Base-by-base conservation (phyloP, 1,139 yeast genomes). In the Saccharomyces hybrid region DNA sequence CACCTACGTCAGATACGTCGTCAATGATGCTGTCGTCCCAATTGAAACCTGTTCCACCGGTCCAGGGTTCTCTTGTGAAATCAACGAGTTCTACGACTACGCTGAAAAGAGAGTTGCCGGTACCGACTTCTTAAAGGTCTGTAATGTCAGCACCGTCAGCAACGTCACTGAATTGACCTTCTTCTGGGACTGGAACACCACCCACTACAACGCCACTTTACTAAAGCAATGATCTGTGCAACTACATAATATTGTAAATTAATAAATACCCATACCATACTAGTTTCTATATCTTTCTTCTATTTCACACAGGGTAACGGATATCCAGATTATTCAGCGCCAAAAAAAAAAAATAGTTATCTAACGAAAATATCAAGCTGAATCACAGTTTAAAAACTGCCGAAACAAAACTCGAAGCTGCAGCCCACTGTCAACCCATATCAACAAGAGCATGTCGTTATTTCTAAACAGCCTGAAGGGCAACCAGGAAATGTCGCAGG, bases 11-110 rank as follows among this genome's bases (percentile, higher is more conserved):
- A 75, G 88, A 62, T 74, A 75, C 54, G 70, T 82, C 44, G 70
- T 82, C 49, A 83, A 83, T 64, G 86, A 81, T 61, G 84, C 85
- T 1, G 86, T 83, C 5, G 72, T 79, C 48, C 86, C 87, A 1
- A 66, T 81, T 47, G 75, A 77, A 9, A 67, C 66, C 28, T 83
- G 87, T 67, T 71, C 72, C 51, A 60, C 64, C 48, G 88, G 88
- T 1, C 88, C 88, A 11, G 87, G 86, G 0, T 82, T 79, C 65
- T 76, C 84, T 6, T 81, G 86, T 70, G 70, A 75, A 48, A 64
- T 80, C 48, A 65, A 70, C 3, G 75, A 76, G 47, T 83, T 69
- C 59, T 62, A 65, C 55, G 59, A 67, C 3, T 70, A 73, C 52
- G 69, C 76, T 28, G 66, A 69, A 14, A 58, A 62, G 8, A 73